A percentile compares a stretch with the other conserved stretches of the same genome.
Conservation (phyloP, 108 stramenopile species). For the Schizochytrium sp. region DNA sequence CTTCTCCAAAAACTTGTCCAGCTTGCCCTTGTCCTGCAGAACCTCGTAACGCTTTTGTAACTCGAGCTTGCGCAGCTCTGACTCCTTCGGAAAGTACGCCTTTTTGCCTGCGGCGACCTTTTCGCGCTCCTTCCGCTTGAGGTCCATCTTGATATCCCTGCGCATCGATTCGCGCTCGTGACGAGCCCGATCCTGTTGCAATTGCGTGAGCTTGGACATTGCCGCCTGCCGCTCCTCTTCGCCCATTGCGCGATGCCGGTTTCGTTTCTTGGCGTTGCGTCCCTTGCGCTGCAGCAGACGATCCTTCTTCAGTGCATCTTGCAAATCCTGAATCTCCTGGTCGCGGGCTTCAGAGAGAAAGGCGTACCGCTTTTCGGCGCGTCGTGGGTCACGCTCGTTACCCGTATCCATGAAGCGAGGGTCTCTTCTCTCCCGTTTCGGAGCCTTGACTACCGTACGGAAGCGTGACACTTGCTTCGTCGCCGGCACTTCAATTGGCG, state of each 20-base stretch:
- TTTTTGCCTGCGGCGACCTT: not conserved
- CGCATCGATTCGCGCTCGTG: not conserved
- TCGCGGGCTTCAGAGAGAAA: not conserved
- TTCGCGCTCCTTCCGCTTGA: not conserved
- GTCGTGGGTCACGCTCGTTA: too few relatives aligned
- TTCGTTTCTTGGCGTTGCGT: not conserved
- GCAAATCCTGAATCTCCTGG: not conserved
- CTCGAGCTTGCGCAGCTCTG: not conserved
- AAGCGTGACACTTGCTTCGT: not conserved
- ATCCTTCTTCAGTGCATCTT: not conserved
- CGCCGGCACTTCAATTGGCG: not conserved
- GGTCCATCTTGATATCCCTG: not conserved
- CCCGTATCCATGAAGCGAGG: not conserved
- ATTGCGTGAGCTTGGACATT: not conserved
- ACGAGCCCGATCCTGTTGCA: not conserved
- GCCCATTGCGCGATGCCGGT: not conserved
- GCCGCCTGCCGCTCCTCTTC: slow-evolving; percentile 3
- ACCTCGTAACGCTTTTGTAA: not conserved
- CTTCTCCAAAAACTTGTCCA: slow-evolving; percentile 14
- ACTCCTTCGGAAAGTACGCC: not conserved
- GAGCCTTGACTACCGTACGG: not conserved
- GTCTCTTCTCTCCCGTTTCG: not conserved
- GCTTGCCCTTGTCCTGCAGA: not conserved
- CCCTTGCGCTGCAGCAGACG: not conserved
- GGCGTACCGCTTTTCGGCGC: not conserved